phyloP scores from a whole-genome alignment of 1,284 basidiomycete species.

The Sanguinoderma infundibulare region DNA sequence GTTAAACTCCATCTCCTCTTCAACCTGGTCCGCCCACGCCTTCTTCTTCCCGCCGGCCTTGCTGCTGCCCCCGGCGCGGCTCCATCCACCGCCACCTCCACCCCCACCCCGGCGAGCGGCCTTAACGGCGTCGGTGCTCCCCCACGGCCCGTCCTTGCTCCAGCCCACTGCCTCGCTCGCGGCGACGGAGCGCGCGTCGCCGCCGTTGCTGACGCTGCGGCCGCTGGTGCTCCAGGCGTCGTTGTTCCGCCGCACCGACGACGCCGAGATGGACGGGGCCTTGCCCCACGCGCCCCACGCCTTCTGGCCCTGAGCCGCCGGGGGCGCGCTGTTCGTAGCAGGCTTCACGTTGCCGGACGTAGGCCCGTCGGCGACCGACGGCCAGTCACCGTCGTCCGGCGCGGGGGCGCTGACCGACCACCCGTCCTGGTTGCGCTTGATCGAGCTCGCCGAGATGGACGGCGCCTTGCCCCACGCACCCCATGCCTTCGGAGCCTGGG shows the following conservation, averaged over 20 bases:
- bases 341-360: neutral
- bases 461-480: constrained; percentile 19
- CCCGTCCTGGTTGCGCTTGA: constrained; percentile 19
- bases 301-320: neutral
- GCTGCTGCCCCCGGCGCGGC: neutral
- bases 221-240: constrained; percentile 21
- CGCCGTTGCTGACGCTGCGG: neutral
- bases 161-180: constrained; percentile 1
- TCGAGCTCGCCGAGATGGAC: constrained; percentile 18
- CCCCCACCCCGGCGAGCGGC: neutral
- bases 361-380: neutral
- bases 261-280: constrained; percentile 19
- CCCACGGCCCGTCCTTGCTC: constrained; percentile 14
- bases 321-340: neutral
- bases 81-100: too few species aligned
- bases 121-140: constrained; percentile 10
- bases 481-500: neutral
- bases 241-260: constrained; percentile 19
- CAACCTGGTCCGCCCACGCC: constrained; percentile 23
- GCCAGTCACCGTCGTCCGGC: neutral
- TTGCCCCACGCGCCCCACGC: constrained; percentile 13
- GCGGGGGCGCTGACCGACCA: constrained; percentile 18
- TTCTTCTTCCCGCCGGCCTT: neutral
- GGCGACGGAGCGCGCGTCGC: neutral
- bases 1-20: constrained; percentile 11